phyloP scores from a whole-genome alignment of 2,329 filamentous ascomycete species.

The Sarocladiaceae sp. region DNA sequence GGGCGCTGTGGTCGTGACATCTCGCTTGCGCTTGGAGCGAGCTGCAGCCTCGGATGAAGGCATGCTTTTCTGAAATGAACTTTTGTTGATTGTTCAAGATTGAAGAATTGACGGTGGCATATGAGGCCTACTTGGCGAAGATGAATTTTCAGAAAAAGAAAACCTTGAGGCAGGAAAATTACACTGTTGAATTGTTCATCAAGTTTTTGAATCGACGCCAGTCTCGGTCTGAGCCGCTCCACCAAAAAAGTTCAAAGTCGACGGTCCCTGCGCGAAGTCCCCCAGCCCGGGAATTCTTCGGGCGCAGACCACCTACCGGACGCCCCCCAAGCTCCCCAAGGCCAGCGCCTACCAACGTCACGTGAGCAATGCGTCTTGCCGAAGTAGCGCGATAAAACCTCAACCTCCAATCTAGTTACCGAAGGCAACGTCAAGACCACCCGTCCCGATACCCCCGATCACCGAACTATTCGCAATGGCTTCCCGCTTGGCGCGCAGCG shows the following conservation, averaged over 20 bases:
- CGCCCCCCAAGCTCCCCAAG: neutral
- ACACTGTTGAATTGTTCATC: neutral
- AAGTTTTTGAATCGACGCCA: constrained; percentile 8
- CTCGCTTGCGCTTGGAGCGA: constrained; percentile 49
- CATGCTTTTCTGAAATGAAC: neutral
- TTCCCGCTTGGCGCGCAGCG: constrained; percentile 93
- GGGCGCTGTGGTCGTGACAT: constrained; percentile 34
- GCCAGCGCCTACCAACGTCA: constrained; percentile 20
- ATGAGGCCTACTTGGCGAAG: too few relatives aligned
- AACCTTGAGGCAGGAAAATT: neutral
- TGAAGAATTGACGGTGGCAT: too few relatives aligned
- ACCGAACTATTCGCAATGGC: constrained; percentile 75
- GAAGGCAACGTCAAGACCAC: constrained; percentile 36
- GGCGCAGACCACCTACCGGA: constrained; percentile 17
- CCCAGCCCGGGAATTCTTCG: constrained; percentile 21
- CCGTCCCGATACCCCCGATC: constrained; percentile 41
- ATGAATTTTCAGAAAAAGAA: neutral
- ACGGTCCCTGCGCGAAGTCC: constrained; percentile 8
- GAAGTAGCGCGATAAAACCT: constrained; percentile 47
- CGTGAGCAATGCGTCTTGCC: constrained; percentile 32
- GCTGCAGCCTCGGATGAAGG: constrained; percentile 17
- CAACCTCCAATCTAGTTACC: constrained; percentile 42
- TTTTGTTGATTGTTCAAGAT: neutral
- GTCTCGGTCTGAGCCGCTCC: constrained; percentile 6
- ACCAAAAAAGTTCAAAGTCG: constrained; percentile 6